Conservation (phyloP, 2,329 filamentous ascomycete genomes). For the Aaosphaeria arxii region DNA sequence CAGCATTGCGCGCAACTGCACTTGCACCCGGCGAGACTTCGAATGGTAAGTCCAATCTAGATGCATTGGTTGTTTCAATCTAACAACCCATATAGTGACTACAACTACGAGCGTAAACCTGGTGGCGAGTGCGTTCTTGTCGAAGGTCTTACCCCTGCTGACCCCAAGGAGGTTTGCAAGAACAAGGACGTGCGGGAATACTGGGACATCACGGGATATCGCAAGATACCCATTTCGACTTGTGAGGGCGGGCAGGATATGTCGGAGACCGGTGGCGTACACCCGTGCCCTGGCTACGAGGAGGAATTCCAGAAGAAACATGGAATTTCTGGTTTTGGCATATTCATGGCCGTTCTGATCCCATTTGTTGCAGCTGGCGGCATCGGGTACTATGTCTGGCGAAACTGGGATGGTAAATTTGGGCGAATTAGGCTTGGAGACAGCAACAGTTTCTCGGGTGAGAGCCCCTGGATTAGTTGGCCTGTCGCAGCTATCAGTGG, state of each 20-base stretch:
- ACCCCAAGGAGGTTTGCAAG: slow-evolving; percentile 58
- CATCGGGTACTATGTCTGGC: slow-evolving; percentile 81
- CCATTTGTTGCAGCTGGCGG: slow-evolving; percentile 69
- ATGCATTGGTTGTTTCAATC: not conserved
- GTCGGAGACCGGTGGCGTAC: slow-evolving; percentile 62
- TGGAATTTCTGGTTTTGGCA: slow-evolving; percentile 65
- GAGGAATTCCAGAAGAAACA: slow-evolving; percentile 75
- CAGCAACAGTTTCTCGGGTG: slow-evolving; percentile 53
- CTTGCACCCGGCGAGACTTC: slow-evolving; percentile 80
- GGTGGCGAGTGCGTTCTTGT: slow-evolving; percentile 79
- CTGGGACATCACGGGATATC: slow-evolving; percentile 83
- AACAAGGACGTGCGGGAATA: slow-evolving; percentile 72
- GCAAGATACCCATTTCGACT: slow-evolving; percentile 84
- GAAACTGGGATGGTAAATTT: slow-evolving; percentile 84
- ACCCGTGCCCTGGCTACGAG: slow-evolving; percentile 75
- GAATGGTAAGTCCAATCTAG: slow-evolving; percentile 68
- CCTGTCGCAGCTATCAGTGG: slow-evolving; percentile 55
- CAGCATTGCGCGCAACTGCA: slow-evolving; percentile 70
- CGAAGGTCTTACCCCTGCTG: slow-evolving; percentile 63
- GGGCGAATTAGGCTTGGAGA: slow-evolving; percentile 88
- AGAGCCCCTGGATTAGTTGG: slow-evolving; percentile 76
- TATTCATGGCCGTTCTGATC: slow-evolving; percentile 82
- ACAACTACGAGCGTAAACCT: slow-evolving; percentile 80
- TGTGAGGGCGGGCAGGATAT: slow-evolving; percentile 73
- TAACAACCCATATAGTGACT: slow-evolving; percentile 61